These are phyloP conservation scores for Auricularia cornea DNA, from an alignment of 768 basidiomycete genomes.

Conservation along the genomic window DNA sequence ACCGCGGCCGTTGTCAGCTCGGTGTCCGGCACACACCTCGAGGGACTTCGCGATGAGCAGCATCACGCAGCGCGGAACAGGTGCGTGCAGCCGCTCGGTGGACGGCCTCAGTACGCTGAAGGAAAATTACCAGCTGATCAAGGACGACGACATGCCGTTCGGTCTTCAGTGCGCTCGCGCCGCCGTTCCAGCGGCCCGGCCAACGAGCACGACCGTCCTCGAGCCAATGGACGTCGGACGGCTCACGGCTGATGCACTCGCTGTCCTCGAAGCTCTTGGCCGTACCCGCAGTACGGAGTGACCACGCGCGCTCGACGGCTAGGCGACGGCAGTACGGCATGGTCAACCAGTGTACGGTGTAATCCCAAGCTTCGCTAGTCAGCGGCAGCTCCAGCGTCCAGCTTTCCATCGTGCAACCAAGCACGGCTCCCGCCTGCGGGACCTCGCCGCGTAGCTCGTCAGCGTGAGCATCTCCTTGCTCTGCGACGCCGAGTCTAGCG, in stretches of 20 bases:
- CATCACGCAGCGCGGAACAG: conserved; percentile 58
- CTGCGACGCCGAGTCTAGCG: conserved; percentile 19
- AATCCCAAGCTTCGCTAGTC: conserved; percentile 13
- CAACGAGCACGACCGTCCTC: conserved; percentile 40
- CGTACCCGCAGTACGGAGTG: conserved; percentile 12
- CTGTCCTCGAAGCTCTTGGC: conserved; percentile 29
- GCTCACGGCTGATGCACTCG: conserved; percentile 22
- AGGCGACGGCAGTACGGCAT: too few relatives aligned
- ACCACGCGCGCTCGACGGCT: conserved; percentile 37
- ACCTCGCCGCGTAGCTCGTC: not conserved
- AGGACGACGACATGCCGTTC: conserved; percentile 71
- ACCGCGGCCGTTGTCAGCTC: conserved; percentile 48
- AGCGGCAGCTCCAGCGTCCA: conserved; percentile 12
- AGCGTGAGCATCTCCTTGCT: conserved; percentile 35
- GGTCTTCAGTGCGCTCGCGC: conserved; percentile 61
- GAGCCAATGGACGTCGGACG: too few relatives aligned
- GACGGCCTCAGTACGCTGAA: conserved; percentile 38
- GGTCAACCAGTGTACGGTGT: conserved; percentile 30
- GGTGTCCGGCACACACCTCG: conserved; percentile 50
- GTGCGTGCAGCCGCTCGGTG: conserved; percentile 36
- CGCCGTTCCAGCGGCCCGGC: too few relatives aligned
- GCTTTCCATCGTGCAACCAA: not conserved
- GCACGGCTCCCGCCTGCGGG: conserved; percentile 4
- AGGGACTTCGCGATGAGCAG: conserved; percentile 55
- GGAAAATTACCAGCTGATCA: conserved; percentile 67